A percentile compares a stretch with the other conserved stretches of the same genome.
phyloP scores from a whole-genome alignment of 768 basidiomycete genomes.

The Leccinum uliginosum region DNA sequence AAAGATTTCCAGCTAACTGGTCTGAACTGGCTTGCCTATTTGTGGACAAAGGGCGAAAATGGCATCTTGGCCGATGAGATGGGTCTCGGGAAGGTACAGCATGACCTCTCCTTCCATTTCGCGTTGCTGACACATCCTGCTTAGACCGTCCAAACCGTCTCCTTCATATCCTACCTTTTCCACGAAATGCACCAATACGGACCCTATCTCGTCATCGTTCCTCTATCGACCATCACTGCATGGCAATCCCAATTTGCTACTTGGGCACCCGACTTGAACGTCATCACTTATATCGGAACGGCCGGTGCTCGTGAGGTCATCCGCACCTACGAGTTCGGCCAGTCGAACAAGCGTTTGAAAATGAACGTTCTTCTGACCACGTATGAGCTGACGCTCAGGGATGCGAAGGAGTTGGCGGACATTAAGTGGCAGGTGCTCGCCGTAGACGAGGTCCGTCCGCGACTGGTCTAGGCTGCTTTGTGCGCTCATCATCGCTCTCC shows the following conservation, averaged over 20 bases:
- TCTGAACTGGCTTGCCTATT: constrained; percentile 96
- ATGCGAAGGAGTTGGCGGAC: constrained; percentile 80
- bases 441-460: constrained; percentile 79
- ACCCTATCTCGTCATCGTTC: constrained; percentile 96
- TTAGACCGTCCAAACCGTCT: constrained; percentile 92
- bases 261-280: constrained; percentile 97
- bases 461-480: not conserved
- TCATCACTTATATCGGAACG: constrained; percentile 94
- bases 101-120: not conserved
- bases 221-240: constrained; percentile 94
- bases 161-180: constrained; percentile 93
- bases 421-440: constrained; percentile 98
- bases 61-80: constrained; percentile 99
- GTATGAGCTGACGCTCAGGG: constrained; percentile 92
- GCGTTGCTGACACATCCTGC: constrained; percentile 7
- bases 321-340: constrained; percentile 87
- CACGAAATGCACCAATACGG: constrained; percentile 91
- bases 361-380: constrained; percentile 98
- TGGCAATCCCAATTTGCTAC: constrained; percentile 94
- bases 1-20: constrained; percentile 99
- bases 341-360: constrained; percentile 83
- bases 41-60: constrained; percentile 93
- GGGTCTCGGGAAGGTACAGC: constrained; percentile 89
- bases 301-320: constrained; percentile 86
- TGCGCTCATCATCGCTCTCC: constrained; percentile 12